phyloP scores from a whole-genome alignment of 2,329 filamentous ascomycete species.

The Pyrenochaeta sp. region DNA sequence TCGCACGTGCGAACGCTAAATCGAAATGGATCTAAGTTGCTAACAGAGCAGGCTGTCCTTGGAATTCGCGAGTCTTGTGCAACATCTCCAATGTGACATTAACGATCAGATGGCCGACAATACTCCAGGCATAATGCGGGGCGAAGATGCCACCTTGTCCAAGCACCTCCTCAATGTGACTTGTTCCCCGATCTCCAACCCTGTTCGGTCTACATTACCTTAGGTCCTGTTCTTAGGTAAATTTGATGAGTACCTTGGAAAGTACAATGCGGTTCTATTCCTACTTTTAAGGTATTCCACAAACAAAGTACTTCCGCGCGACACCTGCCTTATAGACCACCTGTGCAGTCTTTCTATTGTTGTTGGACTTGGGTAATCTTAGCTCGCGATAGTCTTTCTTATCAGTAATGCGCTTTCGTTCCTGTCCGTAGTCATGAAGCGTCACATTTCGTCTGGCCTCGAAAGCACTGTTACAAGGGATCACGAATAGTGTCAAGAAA shows the following conservation, averaged over 20 bases:
- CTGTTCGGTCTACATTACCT: background rate
- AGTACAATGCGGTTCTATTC: background rate
- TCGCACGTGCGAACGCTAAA: slow-evolving; percentile 14
- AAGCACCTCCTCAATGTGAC: background rate
- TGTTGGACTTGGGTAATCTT: background rate
- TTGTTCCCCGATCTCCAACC: background rate
- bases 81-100: slow-evolving; percentile 18
- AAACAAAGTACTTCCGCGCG: background rate
- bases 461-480: background rate
- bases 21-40: background rate
- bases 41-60: background rate
- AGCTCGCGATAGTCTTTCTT: background rate
- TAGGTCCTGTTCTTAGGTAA: background rate
- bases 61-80: slow-evolving; percentile 13
- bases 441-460: background rate
- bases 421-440: background rate
- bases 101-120: slow-evolving; percentile 17
- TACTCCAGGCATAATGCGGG: slow-evolving; percentile 13
- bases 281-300: background rate
- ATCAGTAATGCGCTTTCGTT: background rate
- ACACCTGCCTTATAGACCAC: background rate
- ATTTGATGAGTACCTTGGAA: background rate
- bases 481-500: background rate
- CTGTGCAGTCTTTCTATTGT: background rate
- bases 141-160: slow-evolving; percentile 8